Percentiles rank a stretch among this genome's conserved stretches.
Conservation (phyloP, 2,329 filamentous ascomycete species). For the Epichloe gansuensis region DNA sequence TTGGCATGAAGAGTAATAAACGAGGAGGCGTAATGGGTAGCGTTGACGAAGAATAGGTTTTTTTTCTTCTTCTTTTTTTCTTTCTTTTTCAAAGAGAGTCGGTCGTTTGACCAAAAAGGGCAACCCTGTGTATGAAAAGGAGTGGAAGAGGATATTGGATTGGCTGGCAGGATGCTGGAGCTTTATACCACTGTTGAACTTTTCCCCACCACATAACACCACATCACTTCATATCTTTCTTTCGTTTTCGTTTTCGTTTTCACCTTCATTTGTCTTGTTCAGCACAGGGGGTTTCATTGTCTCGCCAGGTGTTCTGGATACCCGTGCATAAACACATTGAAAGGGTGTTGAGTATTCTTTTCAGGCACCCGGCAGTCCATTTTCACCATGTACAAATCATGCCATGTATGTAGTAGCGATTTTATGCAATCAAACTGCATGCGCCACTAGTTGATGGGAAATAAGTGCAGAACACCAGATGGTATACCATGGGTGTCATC, state of each 20-base stretch:
- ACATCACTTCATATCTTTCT: not conserved
- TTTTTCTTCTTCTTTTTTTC: not conserved
- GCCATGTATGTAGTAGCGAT: not conserved
- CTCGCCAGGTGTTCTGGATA: not conserved
- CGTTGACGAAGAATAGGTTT: constrained; percentile 39
- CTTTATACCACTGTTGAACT: not conserved
- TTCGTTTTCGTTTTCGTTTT: not conserved
- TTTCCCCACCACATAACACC: not conserved
- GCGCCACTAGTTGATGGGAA: too few relatives aligned
- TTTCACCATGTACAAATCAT: not conserved
- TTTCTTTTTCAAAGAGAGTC: too few relatives aligned
- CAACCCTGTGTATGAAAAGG: not conserved
- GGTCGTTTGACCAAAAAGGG: too few relatives aligned
- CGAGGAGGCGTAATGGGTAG: constrained; percentile 37
- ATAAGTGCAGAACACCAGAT: too few relatives aligned
- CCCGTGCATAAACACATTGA: not conserved
- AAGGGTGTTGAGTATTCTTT: not conserved
- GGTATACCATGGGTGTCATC: too few relatives aligned
- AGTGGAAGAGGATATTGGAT: not conserved
- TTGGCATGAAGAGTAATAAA: constrained; percentile 57
- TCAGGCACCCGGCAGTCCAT: not conserved
- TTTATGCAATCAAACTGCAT: too few relatives aligned
- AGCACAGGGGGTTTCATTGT: not conserved
- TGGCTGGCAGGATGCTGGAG: not conserved
- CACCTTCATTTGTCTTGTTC: not conserved